Percentiles rank a stretch among this genome's conserved stretches.
Evolutionary conservation across 495 filamentous ascomycete species (phyloP).

Genomic region (Daldinia grandis): DNA sequence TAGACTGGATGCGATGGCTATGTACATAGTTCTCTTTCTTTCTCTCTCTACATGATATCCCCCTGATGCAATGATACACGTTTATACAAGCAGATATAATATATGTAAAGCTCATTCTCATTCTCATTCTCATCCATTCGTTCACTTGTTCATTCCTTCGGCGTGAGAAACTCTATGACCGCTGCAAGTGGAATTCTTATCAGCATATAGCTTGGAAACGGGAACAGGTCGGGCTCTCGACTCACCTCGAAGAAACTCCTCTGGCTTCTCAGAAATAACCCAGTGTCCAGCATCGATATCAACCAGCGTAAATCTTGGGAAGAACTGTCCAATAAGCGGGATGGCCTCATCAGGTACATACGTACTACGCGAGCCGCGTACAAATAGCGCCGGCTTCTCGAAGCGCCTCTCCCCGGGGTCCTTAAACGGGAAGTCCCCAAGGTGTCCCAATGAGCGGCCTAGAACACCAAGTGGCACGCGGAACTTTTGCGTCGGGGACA

Average conservation of each 20-base stretch:
- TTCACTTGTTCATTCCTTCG: slow-evolving; percentile 56
- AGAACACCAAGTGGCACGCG: slow-evolving; percentile 56
- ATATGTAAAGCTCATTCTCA: background rate
- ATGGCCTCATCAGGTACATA: slow-evolving; percentile 92
- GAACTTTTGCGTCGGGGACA: slow-evolving; percentile 48
- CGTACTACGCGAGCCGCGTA: slow-evolving; percentile 81
- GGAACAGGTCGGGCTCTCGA: background rate
- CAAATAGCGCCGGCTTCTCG: slow-evolving; percentile 79
- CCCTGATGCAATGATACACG: slow-evolving; percentile 29
- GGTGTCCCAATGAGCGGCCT: slow-evolving; percentile 54
- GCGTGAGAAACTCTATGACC: slow-evolving; percentile 69
- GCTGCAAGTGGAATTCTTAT: slow-evolving; percentile 49
- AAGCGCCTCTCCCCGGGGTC: slow-evolving; percentile 68
- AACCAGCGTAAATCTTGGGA: slow-evolving; percentile 78
- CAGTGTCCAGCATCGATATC: slow-evolving; percentile 94
- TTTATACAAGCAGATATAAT: slow-evolving; percentile 7
- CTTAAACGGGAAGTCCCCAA: slow-evolving; percentile 89
- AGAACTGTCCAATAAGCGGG: slow-evolving; percentile 87
- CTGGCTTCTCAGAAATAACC: slow-evolving; percentile 92
- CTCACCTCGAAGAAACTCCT: slow-evolving; percentile 83
- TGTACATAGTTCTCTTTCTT: slow-evolving; percentile 28
- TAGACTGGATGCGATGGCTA: slow-evolving; percentile 15
- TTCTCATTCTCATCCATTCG: background rate
- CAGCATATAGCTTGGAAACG: background rate
- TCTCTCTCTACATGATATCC: slow-evolving; percentile 41